phyloP scores from a whole-genome alignment of 2,329 filamentous ascomycete species.

The Trichoderma guizhouense region DNA sequence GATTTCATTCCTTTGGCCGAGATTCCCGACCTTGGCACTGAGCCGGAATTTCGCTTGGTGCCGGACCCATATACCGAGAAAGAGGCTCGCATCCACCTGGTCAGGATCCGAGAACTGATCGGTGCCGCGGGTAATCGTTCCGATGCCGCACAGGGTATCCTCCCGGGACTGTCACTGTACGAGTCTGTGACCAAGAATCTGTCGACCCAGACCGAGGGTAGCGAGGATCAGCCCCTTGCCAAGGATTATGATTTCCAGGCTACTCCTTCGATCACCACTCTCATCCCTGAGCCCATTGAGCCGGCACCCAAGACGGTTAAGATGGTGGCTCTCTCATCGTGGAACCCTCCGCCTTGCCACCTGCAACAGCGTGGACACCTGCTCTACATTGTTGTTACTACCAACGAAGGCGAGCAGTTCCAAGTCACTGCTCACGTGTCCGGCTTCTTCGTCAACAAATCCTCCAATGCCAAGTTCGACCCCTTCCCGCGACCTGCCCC shows the following conservation, averaged over 20 bases:
- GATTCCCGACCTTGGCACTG: constrained; percentile 71
- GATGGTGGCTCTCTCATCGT: constrained; percentile 80
- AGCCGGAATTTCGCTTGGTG: constrained; percentile 76
- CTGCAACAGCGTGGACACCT: constrained; percentile 89
- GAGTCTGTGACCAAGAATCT: constrained; percentile 64
- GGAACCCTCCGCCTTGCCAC: constrained; percentile 94
- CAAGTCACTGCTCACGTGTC: constrained; percentile 92
- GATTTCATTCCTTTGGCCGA: constrained; percentile 93
- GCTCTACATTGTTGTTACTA: constrained; percentile 83
- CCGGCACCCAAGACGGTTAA: constrained; percentile 87
- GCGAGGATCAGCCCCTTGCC: constrained; percentile 41
- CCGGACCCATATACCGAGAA: constrained; percentile 98
- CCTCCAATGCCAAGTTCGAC: constrained; percentile 91
- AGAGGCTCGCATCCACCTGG: constrained; percentile 90
- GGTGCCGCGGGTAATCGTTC: constrained; percentile 86
- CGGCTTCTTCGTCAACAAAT: constrained; percentile 97
- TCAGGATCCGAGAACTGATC: constrained; percentile 87
- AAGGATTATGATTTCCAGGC: constrained; percentile 75
- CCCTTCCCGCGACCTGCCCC: constrained; percentile 75
- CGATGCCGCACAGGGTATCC: constrained; percentile 80
- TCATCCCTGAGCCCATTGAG: constrained; percentile 66
- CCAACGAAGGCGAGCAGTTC: constrained; percentile 90
- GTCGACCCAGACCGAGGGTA: constrained; percentile 37
- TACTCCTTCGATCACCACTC: constrained; percentile 62
- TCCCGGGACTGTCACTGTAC: constrained; percentile 81